Conservation (phyloP, 2,329 filamentous ascomycete species). For the Dactylellina cionopaga region DNA sequence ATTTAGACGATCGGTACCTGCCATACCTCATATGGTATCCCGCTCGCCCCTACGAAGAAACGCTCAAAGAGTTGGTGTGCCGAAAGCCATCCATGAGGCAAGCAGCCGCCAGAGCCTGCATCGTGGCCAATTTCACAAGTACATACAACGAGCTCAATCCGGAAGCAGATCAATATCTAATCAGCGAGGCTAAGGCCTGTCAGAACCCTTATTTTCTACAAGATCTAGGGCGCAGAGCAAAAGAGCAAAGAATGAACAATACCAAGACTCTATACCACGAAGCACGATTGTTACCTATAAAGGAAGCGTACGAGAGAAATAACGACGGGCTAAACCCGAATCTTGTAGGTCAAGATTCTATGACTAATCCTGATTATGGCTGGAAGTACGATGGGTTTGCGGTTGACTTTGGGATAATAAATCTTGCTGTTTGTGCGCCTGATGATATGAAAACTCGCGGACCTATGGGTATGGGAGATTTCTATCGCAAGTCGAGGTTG, state of each 20-base stretch:
- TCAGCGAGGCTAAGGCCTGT: not conserved
- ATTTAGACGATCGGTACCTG: not conserved
- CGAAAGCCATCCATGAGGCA: slow-evolving; percentile 1
- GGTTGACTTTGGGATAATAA: not conserved
- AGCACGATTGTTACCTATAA: too few relatives aligned
- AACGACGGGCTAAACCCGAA: too few relatives aligned
- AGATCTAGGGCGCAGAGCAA: not conserved
- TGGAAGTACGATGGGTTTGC: not conserved
- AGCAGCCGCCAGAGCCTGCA: slow-evolving; percentile 1
- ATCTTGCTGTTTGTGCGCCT: not conserved
- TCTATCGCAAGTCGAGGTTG: not conserved
- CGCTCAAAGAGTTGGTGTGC: not conserved
- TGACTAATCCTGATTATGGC: not conserved
- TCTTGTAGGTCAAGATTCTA: too few relatives aligned
- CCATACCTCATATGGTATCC: slow-evolving; percentile 12
- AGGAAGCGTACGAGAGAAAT: too few relatives aligned
- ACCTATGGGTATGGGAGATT: not conserved
- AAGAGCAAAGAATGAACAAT: not conserved
- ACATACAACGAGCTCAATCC: not conserved
- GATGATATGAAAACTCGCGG: not conserved
- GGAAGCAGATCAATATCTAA: not conserved
- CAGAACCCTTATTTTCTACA: not conserved
- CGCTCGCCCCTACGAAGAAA: not conserved
- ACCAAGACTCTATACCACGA: too few relatives aligned
- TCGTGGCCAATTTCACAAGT: not conserved